A percentile compares a stretch with the other conserved stretches of the same genome.
These are phyloP conservation scores for Tolypocladium endophyticum DNA, from an alignment of 2,329 filamentous ascomycete genomes.

Conservation along the genomic window DNA sequence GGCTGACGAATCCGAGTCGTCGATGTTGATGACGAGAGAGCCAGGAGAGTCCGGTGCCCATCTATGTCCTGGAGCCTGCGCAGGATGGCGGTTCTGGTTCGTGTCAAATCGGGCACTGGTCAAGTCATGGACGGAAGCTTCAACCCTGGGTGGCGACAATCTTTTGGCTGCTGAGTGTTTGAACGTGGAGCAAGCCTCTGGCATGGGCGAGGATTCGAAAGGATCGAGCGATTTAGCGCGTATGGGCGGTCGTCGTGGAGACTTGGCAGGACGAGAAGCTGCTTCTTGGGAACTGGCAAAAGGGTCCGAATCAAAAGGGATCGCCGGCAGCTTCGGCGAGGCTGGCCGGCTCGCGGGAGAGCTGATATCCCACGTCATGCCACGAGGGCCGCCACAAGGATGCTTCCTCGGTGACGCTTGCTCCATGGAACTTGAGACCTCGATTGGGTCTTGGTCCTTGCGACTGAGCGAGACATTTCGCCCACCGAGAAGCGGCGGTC, in stretches of 20 bases:
- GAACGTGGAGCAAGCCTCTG: background rate
- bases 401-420: background rate
- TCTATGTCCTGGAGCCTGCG: background rate
- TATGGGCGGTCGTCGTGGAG: background rate
- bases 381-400: too few species aligned
- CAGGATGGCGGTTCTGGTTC: background rate
- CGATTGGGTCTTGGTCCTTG: constrained; percentile 17
- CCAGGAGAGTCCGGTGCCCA: background rate
- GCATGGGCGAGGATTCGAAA: constrained; percentile 6
- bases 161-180: background rate
- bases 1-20: constrained; percentile 17
- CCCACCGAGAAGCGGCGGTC: background rate
- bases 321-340: background rate
- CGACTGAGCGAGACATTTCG: background rate
- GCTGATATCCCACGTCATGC: background rate
- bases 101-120: background rate
- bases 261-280: background rate
- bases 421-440: constrained; percentile 25
- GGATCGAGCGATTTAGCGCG: constrained; percentile 8
- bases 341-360: background rate
- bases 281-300: constrained; percentile 23
- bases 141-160: background rate
- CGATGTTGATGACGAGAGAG: constrained; percentile 22
- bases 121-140: background rate
- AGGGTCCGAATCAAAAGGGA: constrained; percentile 16